A percentile compares a stretch with the other conserved stretches of the same genome.
These are phyloP conservation scores for Phytophthora gonapodyides DNA, from an alignment of 352 stramenopile genomes.

Conservation along the genomic window DNA sequence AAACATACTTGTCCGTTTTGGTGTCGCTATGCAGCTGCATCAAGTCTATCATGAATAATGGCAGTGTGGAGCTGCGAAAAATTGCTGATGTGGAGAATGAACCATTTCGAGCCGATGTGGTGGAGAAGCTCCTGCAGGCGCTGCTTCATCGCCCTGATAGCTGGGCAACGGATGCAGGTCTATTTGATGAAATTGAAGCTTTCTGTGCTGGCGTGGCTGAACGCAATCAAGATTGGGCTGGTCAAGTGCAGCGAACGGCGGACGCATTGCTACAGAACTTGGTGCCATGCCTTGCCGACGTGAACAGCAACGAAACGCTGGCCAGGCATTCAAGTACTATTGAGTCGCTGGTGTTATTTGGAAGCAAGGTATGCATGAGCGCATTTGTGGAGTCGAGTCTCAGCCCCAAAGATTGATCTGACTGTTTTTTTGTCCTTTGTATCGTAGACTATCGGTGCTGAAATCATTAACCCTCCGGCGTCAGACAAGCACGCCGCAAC, in stretches of 20 bases:
- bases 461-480: conserved; percentile 17
- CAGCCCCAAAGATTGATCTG: conserved; percentile 3
- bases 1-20: conserved; percentile 33
- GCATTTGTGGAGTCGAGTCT: not conserved
- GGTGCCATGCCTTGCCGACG: conserved; percentile 14
- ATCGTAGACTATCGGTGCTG: conserved; percentile 28
- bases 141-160: conserved; percentile 19
- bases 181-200: conserved; percentile 29
- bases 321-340: conserved; percentile 25
- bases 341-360: conserved; percentile 26
- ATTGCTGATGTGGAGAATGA: conserved; percentile 30
- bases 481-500: conserved; percentile 27
- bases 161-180: conserved; percentile 18
- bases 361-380: conserved; percentile 36
- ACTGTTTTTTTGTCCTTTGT: conserved; percentile 1
- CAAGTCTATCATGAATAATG: conserved; percentile 20
- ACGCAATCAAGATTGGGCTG: conserved; percentile 19
- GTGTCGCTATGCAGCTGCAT: conserved; percentile 35
- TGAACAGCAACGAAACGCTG: conserved; percentile 23
- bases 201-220: conserved; percentile 36
- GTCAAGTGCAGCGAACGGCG: conserved; percentile 29
- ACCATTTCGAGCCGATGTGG: conserved; percentile 24
- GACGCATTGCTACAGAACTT: conserved; percentile 27
- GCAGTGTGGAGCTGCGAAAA: conserved; percentile 16
- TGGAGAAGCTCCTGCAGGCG: conserved; percentile 29